Evolutionary conservation across 345 rosid species (phyloP), one percentile per base, ranked within the genome.

Genomic region (Euphorbia peplus): DNA sequence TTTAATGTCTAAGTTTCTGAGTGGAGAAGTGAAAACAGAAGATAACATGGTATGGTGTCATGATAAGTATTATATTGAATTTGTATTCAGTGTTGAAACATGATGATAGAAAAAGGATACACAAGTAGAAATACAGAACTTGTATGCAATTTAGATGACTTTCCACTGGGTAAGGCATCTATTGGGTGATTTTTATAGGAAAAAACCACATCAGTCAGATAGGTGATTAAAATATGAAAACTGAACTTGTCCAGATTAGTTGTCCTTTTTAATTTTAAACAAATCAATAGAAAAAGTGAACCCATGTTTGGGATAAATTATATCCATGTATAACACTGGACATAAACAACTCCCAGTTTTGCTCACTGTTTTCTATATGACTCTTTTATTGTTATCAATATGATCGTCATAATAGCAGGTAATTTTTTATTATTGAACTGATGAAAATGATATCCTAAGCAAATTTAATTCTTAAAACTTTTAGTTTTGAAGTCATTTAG

Each of bases 201-300:
- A 46, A 47, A 28, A 22, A 5, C 53, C 59, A 29, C 4, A 51
- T 50, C 6, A 28, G 28, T 50, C 6, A 28, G 28, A 16, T 37
- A 10, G 30, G 25, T 29, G 30, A 15, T 28, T 8, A 19, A 5
- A 32, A 32, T 24, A 6, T 65, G 24, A 11, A 15, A 25, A 2
- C 53, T 1, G 37, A 25, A 4, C 72, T 59, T 58, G 35, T 61
- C 73, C 26, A 70, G 46, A 30, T 30, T 70, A 51, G 60, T 61
- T 70, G 53, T 28, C 68, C 55, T 24, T 59, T 57, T 44, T 2
- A 4, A 5, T 39, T 4, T 2, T 4, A 39, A 39, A 39, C 6
- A 39, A 39, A 39, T 44, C 18, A 44, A 11, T 11, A 3, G 50
- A n/a, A n/a, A n/a, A n/a, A n/a, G n/a, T n/a, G n/a, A n/a, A n/a